Conservation (phyloP, 148 eudicot genomes). For the Mesembryanthemum crystallinum region DNA sequence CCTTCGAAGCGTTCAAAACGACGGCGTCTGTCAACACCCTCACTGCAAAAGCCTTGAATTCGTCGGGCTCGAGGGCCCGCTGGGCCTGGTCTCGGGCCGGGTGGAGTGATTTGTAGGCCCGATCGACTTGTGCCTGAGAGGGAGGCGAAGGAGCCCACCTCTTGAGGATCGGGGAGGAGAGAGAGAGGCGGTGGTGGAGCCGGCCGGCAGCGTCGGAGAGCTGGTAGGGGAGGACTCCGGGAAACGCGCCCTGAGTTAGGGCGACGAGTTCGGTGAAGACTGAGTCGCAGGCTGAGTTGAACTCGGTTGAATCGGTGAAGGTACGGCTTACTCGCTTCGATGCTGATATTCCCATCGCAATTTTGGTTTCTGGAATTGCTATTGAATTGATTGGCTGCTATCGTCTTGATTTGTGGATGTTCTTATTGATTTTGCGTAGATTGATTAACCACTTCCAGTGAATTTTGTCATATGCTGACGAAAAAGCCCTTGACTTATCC, state of each 20-base stretch:
- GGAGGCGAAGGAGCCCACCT: slow-evolving; percentile 68
- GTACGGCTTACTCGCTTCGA: background rate
- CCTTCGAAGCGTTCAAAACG: slow-evolving; percentile 39
- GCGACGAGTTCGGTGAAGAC: slow-evolving; percentile 43
- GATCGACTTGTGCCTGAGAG: slow-evolving; percentile 49
- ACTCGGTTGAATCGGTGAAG: slow-evolving; percentile 42
- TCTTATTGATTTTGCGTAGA: too few species aligned
- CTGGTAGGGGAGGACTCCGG: slow-evolving; percentile 73
- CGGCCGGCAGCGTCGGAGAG: slow-evolving; percentile 50
- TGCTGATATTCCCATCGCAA: background rate
- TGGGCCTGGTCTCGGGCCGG: background rate
- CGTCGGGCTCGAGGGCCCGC: slow-evolving; percentile 27
- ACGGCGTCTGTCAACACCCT: slow-evolving; percentile 52
- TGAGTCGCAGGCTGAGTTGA: slow-evolving; percentile 59
- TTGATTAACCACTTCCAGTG: too few species aligned
- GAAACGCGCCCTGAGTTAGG: slow-evolving; percentile 56
- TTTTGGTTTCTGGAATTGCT: too few species aligned
- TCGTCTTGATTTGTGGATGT: too few species aligned
- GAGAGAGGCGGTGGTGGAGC: slow-evolving; percentile 60
- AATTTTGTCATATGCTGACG: too few species aligned
- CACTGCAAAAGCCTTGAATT: slow-evolving; percentile 54
- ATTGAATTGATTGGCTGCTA: too few species aligned
- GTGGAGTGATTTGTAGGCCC: slow-evolving; percentile 32
- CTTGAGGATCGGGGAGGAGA: slow-evolving; percentile 42
- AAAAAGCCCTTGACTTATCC: too few species aligned